Base-by-base conservation (phyloP, 2,329 filamentous ascomycete species). In the Hypoxylon sp. region DNA sequence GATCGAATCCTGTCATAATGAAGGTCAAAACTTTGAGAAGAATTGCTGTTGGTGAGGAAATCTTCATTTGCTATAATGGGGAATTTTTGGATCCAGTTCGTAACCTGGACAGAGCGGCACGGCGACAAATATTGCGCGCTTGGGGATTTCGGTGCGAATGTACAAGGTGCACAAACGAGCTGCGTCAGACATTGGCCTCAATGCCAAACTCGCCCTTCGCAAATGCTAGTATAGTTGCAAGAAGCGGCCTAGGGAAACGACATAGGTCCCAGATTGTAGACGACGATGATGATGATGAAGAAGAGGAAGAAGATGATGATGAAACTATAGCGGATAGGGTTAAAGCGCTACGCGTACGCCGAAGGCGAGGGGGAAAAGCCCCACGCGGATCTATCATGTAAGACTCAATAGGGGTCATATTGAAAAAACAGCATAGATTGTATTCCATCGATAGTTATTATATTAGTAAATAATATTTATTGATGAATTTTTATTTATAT, bases 61-160 rank as follows among this genome's bases (percentile, higher is more conserved):
- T 54, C 17, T 42, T 26, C n/a, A 9, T 54, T 14, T 19, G n/a
- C 24, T 53, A 53, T 14, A 19, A 14, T 14, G 17, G 5, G 4
- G 9, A 4, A 10, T 1, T 26, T 17, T 17, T 5, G 13, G 24
- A 50, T 9, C 14, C 14, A 3, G n/a, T 19, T 9, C 3, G 1
- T 3, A 26, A 26, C 8, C 3, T 31, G 13, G 17, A 29, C 26
- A 17, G 14, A 33, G 22, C 17, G 2, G n/a, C 19, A 17, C 37
- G 52, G n/a, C 52, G 35, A 44, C n/a, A 4, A 3, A 1, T 14
- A 3, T 19, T 54, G n/a, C 33, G 13, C 10, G n/a, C 29, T 17
- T 54, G 52, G 52, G 52, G 22, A 26, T 54, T 54, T 29, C 10
- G 4, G 1, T 54, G 52, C 24, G n/a, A 14, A 37, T 54, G 52